Evolutionary conservation across 1,139 yeast genomes (phyloP), one percentile per base, ranked within the genome.

Genomic region (Candida gigantensis): DNA sequence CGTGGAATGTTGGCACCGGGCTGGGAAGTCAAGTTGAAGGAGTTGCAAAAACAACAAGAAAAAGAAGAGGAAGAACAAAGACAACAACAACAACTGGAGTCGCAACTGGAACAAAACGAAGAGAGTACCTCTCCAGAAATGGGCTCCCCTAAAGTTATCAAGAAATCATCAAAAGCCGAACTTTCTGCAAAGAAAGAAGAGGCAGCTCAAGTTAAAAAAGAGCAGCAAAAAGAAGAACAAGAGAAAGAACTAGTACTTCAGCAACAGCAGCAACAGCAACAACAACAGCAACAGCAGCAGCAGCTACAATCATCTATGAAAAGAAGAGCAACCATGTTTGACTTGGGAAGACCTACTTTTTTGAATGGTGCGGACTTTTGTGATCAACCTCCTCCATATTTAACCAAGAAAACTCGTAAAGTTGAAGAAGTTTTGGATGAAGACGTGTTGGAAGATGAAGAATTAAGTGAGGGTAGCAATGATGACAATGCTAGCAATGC

Each of bases 1-100:
- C 77, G 92, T 52, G 95, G 94, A 24, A 64, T 83, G 29, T 66
- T 84, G 45, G 77, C 92, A 20, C 72, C 79, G 11, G 89, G 84
- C 53, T 84, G 81, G 60, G 83, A 81, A 50, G 74, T 72, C 45
- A 77, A 81, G 42, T 61, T 65, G 70, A 72, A 68, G 37, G 52
- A 47, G 37, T 66, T 62, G 40, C 66, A 65, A 41, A 53, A 50
- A 36, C 39, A 37, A 29, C 33, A 40, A 23, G 40, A 39, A 18
- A 39, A 41, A 10, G 18, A 19, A 32, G 39, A 40, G 26, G 30
- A 43, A 30, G 30, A 33, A 16, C 32, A 34, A 20, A 24, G 30
- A 11, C 30, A 30, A 21, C 29, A 24, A 19, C 25, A 18, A 16
- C 34, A 34, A 34, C 37, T 37, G 29, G 40, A 36, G 34, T 19